These are phyloP conservation scores for Coprinopsis sp. DNA, from an alignment of 768 basidiomycete genomes.

Conservation along the genomic window DNA sequence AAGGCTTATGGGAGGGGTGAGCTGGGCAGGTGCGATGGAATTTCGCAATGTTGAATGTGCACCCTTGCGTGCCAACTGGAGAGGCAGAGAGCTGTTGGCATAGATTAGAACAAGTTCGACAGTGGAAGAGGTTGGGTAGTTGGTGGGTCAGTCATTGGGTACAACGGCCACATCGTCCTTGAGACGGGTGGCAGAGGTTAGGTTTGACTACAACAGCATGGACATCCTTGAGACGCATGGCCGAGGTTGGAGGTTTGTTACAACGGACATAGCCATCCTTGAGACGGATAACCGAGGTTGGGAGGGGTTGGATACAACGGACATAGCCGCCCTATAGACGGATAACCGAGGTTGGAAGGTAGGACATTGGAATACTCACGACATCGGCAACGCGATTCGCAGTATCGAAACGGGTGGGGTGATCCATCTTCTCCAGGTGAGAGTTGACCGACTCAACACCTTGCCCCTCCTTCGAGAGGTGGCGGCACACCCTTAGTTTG, in stretches of 20 bases:
- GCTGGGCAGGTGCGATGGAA: constrained; percentile 26
- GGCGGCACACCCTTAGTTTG: constrained; percentile 21
- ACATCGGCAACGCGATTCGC: constrained; percentile 20
- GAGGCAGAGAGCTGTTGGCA: constrained; percentile 6
- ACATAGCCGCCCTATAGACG: neutral
- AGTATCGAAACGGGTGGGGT: constrained; percentile 23
- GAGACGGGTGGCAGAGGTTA: too few species aligned
- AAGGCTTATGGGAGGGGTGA: constrained; percentile 21
- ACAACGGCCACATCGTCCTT: neutral
- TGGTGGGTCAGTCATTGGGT: too few species aligned
- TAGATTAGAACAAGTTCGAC: neutral
- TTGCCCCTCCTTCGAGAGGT: constrained; percentile 21
- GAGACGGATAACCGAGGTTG: neutral
- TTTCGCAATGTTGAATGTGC: constrained; percentile 23
- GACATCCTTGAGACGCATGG: too few species aligned
- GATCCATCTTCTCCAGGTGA: constrained; percentile 17
- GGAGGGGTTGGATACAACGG: neutral
- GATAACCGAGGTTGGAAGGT: neutral
- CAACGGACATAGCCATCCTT: too few species aligned
- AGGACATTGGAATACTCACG: constrained; percentile 14
- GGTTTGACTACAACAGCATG: too few species aligned
- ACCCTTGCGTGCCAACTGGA: constrained; percentile 22
- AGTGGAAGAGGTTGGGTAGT: neutral
- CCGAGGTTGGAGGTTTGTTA: too few species aligned
- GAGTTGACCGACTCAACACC: constrained; percentile 23